Conservation (phyloP, 2,329 filamentous ascomycete species). For the Exophiala oligosperma region DNA sequence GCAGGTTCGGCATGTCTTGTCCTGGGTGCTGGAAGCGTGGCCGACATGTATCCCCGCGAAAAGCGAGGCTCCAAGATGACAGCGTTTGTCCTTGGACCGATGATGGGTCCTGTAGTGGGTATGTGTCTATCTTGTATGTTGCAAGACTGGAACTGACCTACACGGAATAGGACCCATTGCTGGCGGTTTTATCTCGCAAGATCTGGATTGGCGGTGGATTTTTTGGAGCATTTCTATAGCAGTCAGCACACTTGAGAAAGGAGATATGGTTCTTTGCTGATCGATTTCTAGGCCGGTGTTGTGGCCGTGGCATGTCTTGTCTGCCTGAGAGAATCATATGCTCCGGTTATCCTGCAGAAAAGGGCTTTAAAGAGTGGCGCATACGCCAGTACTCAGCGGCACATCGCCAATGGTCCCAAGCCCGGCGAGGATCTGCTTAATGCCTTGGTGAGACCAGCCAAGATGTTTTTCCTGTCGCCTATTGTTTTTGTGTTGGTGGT, state of each 20-base stretch:
- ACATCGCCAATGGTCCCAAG: conserved; percentile 42
- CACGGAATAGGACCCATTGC: conserved; percentile 55
- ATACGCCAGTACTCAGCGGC: conserved; percentile 35
- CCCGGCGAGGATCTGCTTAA: conserved; percentile 1
- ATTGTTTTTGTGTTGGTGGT: conserved; percentile 52
- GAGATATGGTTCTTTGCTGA: background rate
- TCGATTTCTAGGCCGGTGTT: conserved; percentile 26
- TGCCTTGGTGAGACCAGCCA: conserved; percentile 53
- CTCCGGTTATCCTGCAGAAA: conserved; percentile 57
- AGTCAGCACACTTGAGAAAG: conserved; percentile 57
- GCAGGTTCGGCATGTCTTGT: conserved; percentile 59
- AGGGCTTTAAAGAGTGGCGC: conserved; percentile 50
- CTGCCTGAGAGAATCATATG: conserved; percentile 61
- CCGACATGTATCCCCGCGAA: conserved; percentile 22
- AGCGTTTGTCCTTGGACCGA: conserved; percentile 22
- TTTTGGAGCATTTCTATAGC: conserved; percentile 66
- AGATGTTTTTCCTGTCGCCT: conserved; percentile 55
- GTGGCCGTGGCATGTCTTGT: conserved; percentile 58
- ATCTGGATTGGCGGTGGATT: conserved; percentile 29
- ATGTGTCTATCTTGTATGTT: too few species aligned
- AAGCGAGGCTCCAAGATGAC: conserved; percentile 27
- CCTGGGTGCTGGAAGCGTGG: conserved; percentile 45
- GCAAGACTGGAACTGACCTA: background rate
- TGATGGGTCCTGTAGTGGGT: conserved; percentile 46
- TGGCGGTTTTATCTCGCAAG: conserved; percentile 59